phyloP scores from a whole-genome alignment of 1,284 basidiomycete species.

The Apiotrichum domesticum region DNA sequence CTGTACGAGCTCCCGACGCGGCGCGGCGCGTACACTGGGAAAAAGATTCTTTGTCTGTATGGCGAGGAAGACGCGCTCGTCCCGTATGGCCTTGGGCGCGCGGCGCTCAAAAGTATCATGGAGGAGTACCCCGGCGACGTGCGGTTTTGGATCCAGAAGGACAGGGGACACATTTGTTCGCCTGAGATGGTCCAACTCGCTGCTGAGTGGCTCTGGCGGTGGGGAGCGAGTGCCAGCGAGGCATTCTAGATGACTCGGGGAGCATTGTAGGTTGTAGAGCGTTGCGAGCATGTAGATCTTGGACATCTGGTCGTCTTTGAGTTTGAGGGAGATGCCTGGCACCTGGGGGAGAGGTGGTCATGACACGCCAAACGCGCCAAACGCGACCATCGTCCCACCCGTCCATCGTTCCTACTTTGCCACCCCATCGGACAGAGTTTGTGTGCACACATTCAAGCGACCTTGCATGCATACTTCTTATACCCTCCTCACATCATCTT shows the following conservation, averaged over 20 bases:
- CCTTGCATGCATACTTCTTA: too few species aligned
- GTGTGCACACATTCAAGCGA: too few species aligned
- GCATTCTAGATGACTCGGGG: not conserved
- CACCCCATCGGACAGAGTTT: too few species aligned
- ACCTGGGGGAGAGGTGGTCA: too few species aligned
- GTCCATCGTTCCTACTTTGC: too few species aligned
- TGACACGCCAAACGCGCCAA: too few species aligned
- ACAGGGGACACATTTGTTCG: conserved; percentile 13
- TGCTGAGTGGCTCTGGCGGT: conserved; percentile 40
- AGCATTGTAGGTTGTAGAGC: too few species aligned
- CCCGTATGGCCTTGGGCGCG: conserved; percentile 24
- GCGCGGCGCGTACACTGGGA: conserved; percentile 53
- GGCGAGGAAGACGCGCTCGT: conserved; percentile 48
- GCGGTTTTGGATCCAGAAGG: conserved; percentile 25
- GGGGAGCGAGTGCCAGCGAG: conserved; percentile 4
- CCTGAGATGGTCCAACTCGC: conserved; percentile 39
- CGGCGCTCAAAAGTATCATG: conserved; percentile 33
- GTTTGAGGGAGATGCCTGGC: too few species aligned
- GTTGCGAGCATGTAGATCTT: too few species aligned
- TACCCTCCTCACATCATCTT: too few species aligned
- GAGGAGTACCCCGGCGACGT: conserved; percentile 16
- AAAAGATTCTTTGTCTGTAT: conserved; percentile 63
- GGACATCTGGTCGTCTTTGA: too few species aligned
- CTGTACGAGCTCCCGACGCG: not conserved
- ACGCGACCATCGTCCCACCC: too few species aligned